These are phyloP conservation scores for Trichosporon faecale DNA, from an alignment of 1,284 basidiomycete species.

Conservation along the genomic window DNA sequence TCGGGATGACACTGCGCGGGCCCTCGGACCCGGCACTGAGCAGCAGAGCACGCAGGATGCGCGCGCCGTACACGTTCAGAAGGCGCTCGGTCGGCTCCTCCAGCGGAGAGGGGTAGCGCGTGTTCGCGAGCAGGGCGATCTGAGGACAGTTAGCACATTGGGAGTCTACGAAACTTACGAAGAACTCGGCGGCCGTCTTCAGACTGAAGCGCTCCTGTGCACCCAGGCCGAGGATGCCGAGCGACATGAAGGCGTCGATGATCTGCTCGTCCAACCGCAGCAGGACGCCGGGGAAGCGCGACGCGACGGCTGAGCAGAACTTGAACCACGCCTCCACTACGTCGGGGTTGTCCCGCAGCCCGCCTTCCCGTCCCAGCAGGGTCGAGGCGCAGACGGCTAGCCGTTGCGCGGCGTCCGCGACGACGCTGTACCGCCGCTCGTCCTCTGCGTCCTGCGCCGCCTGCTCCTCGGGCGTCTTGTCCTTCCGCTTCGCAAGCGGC, in stretches of 20 bases:
- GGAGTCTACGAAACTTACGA: slow-evolving; percentile 57
- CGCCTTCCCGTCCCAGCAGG: slow-evolving; percentile 60
- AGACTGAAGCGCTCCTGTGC: slow-evolving; percentile 84
- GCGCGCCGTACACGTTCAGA: slow-evolving; percentile 62
- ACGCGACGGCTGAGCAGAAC: slow-evolving; percentile 62
- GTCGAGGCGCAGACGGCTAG: slow-evolving; percentile 63
- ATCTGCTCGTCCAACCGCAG: slow-evolving; percentile 65
- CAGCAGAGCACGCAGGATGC: slow-evolving; percentile 68
- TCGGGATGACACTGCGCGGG: slow-evolving; percentile 75
- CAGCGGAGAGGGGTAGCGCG: slow-evolving; percentile 47
- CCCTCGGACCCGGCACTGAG: slow-evolving; percentile 74
- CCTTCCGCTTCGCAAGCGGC: slow-evolving; percentile 38
- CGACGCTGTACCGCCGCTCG: slow-evolving; percentile 37
- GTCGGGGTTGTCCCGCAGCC: slow-evolving; percentile 73
- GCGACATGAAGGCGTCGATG: slow-evolving; percentile 68
- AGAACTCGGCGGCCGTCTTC: slow-evolving; percentile 73
- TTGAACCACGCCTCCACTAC: slow-evolving; percentile 82
- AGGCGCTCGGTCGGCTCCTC: slow-evolving; percentile 50
- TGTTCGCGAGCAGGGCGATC: slow-evolving; percentile 49
- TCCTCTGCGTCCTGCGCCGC: slow-evolving; percentile 31
- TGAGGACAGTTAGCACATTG: slow-evolving; percentile 16
- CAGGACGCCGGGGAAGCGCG: slow-evolving; percentile 68
- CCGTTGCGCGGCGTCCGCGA: slow-evolving; percentile 57
- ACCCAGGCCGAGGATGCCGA: slow-evolving; percentile 66
- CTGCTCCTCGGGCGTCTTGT: slow-evolving; percentile 31